These are phyloP conservation scores for Rhazya stricta DNA, from an alignment of 257 asterid genomes.

Conservation along the genomic window DNA sequence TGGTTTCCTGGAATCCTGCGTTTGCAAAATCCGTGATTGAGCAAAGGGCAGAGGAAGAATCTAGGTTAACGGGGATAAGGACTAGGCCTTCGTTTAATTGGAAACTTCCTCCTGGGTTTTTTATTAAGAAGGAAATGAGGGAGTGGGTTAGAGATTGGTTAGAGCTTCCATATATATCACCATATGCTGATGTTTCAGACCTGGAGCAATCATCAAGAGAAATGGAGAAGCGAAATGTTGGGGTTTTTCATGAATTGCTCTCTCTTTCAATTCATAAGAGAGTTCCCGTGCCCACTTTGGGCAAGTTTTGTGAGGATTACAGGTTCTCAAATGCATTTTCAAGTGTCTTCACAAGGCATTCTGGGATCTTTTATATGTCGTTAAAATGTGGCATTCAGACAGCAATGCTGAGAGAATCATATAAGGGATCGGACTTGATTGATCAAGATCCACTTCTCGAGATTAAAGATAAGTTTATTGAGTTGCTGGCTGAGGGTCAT, in stretches of 20 bases:
- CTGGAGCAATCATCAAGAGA: constrained; percentile 63
- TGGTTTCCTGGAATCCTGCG: constrained; percentile 52
- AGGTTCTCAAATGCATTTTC: constrained; percentile 71
- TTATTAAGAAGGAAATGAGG: constrained; percentile 80
- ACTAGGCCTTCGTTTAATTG: constrained; percentile 63
- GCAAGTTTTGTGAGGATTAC: constrained; percentile 83
- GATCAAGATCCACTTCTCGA: constrained; percentile 43
- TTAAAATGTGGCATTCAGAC: constrained; percentile 81
- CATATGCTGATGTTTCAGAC: constrained; percentile 58
- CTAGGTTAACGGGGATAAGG: constrained; percentile 59
- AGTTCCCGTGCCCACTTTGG: constrained; percentile 51
- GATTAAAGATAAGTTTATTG: constrained; percentile 60
- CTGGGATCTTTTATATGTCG: constrained; percentile 82
- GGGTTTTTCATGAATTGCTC: constrained; percentile 79
- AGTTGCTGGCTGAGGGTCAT: constrained; percentile 64
- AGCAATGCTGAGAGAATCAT: constrained; percentile 89
- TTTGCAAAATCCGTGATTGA: constrained; percentile 62
- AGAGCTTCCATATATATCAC: constrained; percentile 83
- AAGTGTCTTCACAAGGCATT: constrained; percentile 76
- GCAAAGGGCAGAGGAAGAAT: constrained; percentile 73
- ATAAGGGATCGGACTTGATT: constrained; percentile 47
- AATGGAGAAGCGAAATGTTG: constrained; percentile 92
- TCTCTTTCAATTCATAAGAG: constrained; percentile 68
- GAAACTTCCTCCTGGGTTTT: constrained; percentile 72
- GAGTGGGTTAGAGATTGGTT: constrained; percentile 95